A percentile compares a stretch with the other conserved stretches of the same genome.
Evolutionary conservation across 352 stramenopile genomes (phyloP).

Genomic region (Globisporangium paroecandrum): DNA sequence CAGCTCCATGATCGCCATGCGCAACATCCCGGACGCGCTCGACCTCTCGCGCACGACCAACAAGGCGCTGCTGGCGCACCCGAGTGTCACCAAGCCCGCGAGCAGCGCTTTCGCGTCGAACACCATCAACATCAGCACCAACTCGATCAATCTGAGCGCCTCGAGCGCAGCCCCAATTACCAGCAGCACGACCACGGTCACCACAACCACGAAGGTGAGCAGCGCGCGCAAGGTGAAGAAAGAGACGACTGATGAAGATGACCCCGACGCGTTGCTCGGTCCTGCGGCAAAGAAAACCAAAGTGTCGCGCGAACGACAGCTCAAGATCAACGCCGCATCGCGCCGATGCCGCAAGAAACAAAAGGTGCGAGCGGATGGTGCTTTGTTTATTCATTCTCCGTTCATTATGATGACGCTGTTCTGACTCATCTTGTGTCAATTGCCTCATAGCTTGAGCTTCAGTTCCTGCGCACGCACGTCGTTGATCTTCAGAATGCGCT

Average conservation of each 20-base stretch:
- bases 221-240: conserved; percentile 23
- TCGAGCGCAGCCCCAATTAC: neutral
- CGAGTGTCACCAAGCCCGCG: conserved; percentile 8
- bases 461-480: conserved; percentile 79
- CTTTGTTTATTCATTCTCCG: neutral
- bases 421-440: neutral
- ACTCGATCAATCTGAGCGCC: conserved; percentile 34
- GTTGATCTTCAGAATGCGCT: conserved; percentile 73
- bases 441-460: conserved; percentile 49
- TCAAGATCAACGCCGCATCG: conserved; percentile 86
- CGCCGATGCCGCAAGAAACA: conserved; percentile 83
- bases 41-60: conserved; percentile 15
- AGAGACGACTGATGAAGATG: conserved; percentile 22
- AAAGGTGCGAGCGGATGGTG: conserved; percentile 31
- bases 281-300: conserved; percentile 71
- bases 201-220: neutral
- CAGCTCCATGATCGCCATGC: conserved; percentile 75
- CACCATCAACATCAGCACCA: conserved; percentile 25
- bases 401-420: neutral
- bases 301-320: conserved; percentile 78
- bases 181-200: neutral
- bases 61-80: conserved; percentile 24
- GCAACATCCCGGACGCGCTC: conserved; percentile 20
- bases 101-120: conserved; percentile 9
- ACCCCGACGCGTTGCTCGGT: conserved; percentile 16